These are phyloP conservation scores for Neurospora tetrasperma DNA, from an alignment of 495 filamentous ascomycete genomes.

Conservation along the genomic window DNA sequence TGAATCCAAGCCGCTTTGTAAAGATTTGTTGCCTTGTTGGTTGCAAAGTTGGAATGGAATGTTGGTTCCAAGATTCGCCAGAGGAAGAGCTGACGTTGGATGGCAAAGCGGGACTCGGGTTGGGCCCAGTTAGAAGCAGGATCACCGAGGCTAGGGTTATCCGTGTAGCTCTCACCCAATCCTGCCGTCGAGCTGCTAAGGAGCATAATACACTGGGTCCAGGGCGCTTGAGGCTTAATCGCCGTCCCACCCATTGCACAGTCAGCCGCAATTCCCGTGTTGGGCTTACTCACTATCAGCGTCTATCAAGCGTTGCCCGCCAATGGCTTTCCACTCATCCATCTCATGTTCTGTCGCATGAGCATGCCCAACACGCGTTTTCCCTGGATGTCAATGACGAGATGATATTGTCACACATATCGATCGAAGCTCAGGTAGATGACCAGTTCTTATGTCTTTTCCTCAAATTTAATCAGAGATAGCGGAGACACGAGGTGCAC, in stretches of 20 bases:
- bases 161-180: neutral
- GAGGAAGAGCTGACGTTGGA: conserved; percentile 15
- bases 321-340: neutral
- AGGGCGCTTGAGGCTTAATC: conserved; percentile 9
- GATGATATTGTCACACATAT: neutral
- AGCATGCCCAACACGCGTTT: neutral
- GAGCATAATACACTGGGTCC: conserved; percentile 1
- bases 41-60: neutral
- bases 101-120: neutral
- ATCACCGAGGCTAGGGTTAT: neutral
- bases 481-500: neutral
- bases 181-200: neutral
- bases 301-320: neutral
- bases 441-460: neutral
- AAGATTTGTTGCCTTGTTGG: neutral
- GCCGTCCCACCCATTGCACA: conserved; percentile 4
- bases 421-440: no score
- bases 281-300: neutral
- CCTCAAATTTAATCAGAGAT: neutral
- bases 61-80: neutral
- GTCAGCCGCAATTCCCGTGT: conserved; percentile 10
- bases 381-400: neutral
- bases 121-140: neutral
- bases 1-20: neutral
- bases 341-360: neutral